These are phyloP conservation scores for Penicillium janthinellum DNA, from an alignment of 2,329 filamentous ascomycete species.

Conservation along the genomic window DNA sequence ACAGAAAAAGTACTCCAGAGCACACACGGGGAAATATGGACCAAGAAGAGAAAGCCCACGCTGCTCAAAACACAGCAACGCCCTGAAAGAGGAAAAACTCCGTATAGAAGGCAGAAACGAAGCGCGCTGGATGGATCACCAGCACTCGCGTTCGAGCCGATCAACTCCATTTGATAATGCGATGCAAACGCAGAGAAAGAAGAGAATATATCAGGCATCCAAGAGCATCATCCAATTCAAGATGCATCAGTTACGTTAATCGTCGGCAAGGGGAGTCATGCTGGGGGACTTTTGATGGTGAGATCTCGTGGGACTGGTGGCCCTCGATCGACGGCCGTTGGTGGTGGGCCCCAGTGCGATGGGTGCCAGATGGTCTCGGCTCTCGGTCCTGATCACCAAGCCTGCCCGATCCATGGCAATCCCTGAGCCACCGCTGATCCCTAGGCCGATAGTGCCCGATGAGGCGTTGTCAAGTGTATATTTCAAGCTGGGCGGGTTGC, in stretches of 20 bases:
- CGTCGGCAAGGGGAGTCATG: slow-evolving; percentile 39
- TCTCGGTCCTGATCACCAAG: slow-evolving; percentile 79
- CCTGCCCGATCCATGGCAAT: slow-evolving; percentile 65
- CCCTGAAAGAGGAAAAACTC: slow-evolving; percentile 4
- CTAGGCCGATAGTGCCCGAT: slow-evolving; percentile 40
- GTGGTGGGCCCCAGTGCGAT: slow-evolving; percentile 54
- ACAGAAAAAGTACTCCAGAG: slow-evolving; percentile 29
- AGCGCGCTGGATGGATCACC: neutral
- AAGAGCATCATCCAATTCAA: slow-evolving; percentile 20
- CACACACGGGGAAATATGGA: slow-evolving; percentile 28
- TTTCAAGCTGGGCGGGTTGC: slow-evolving; percentile 38
- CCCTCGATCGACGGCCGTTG: slow-evolving; percentile 46
- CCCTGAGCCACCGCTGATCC: slow-evolving; percentile 36
- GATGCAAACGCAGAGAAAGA: slow-evolving; percentile 15
- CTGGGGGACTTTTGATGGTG: slow-evolving; percentile 40
- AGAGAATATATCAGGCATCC: slow-evolving; percentile 11
- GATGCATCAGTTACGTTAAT: slow-evolving; percentile 30
- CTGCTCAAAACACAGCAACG: slow-evolving; percentile 7
- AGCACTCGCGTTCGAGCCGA: slow-evolving; percentile 4
- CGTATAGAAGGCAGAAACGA: slow-evolving; percentile 3
- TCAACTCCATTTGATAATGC: slow-evolving; percentile 31
- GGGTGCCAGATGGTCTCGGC: slow-evolving; percentile 72
- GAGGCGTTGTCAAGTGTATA: slow-evolving; percentile 45
- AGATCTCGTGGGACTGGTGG: slow-evolving; percentile 52
- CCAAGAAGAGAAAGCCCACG: slow-evolving; percentile 25